Base-by-base conservation (phyloP, 2,329 filamentous ascomycete genomes). In the Penicillium verrucosum region DNA sequence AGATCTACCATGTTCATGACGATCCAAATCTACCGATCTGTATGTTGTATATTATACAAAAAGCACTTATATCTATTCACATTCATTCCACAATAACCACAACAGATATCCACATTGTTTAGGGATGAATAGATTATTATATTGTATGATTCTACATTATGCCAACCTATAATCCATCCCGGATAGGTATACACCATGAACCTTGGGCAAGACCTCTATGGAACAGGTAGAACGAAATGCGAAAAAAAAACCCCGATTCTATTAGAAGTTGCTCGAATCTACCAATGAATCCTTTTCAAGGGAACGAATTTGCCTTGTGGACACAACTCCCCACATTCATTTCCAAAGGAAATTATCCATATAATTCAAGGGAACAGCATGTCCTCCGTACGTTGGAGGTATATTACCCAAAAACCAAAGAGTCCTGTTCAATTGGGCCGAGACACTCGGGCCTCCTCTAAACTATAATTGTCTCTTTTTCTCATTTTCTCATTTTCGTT, bases 11-110 rank as follows among this genome's bases (percentile, higher is more conserved):
- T 32, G 41, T 30, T 18, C 41, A 36, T 27, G 18, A 30, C 11
- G 48, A 46, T 48, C 51, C 37, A 40, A 48, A 53, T 47, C 40
- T 29, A 34, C 12, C 30, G 49, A 51, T 43, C 49, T 44, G 29
- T 14, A 23, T 6, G 5, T 4, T 44, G 29, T 14, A 23, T 6
- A 8, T 4, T 21, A 18, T 18, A 23, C 11, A 9, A 11, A 30
- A 41, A 51, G 25, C 27, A 25, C 29, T 16, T 21, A 9, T 6
- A 16, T 43, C 18, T 18, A 43, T 25, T 12, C 37, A 34, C 10
- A 51, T 10, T 23, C 18, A 27, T 25, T 4, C 4, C 18, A 18
- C 6, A 18, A 14, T 4, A 30, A 12, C 11, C 11, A 12, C 5
- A 43, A 27, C 14, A 16, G 8, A 42, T 5, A n/a, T n/a, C 4